Evolutionary conservation across 208 protist species (phyloP), one percentile per base, ranked within the genome.

Genomic region (Crithidia brevicula): DNA sequence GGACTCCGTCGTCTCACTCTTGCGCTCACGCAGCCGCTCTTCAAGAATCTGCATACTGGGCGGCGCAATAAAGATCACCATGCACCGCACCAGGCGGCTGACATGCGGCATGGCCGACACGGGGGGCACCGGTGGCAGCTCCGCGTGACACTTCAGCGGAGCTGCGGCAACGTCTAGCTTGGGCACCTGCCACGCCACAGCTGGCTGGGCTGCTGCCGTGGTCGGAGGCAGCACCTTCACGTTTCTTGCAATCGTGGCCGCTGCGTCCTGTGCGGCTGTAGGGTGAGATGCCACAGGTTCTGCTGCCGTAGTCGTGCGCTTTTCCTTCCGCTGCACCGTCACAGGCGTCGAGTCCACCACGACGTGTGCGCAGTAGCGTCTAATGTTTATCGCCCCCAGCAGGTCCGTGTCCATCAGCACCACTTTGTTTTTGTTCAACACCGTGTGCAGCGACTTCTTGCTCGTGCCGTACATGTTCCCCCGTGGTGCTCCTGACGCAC

Each of bases 401-500:
- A 95, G 70, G 49, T 97, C 92, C 5, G 89, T 92, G 61, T 97
- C 92, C 82, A 97, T 86, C 20, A 95, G 46, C 16, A 86, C 85
- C 20, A 86, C 70, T 36, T 74, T 74, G 27, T 86, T 75, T 15
- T 72, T 34, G 7, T 50, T 38, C 23, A 85, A 47, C 42, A 95
- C 83, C 11, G 79, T 57, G 43, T 86, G 45, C 50, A 98, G 81
- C 3, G 84, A 78, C 25, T 43, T 31, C 49, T 85, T 86, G 43
- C 81, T 86, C 1, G 95, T 98, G 28, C 97, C 97, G 73, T 98
- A 98, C 36, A 79, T 85, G 61, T 72, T 80, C 33, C 56, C 50
- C n/a, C n/a, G n/a, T n/a, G n/a, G n/a, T n/a, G n/a, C n/a, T n/a
- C n/a, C n/a, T n/a, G n/a, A n/a, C n/a, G n/a, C n/a, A n/a, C n/a